A percentile compares a stretch with the other conserved stretches of the same genome.
Conservation (phyloP, 345 rosid species). For the Ailanthus altissimus region DNA sequence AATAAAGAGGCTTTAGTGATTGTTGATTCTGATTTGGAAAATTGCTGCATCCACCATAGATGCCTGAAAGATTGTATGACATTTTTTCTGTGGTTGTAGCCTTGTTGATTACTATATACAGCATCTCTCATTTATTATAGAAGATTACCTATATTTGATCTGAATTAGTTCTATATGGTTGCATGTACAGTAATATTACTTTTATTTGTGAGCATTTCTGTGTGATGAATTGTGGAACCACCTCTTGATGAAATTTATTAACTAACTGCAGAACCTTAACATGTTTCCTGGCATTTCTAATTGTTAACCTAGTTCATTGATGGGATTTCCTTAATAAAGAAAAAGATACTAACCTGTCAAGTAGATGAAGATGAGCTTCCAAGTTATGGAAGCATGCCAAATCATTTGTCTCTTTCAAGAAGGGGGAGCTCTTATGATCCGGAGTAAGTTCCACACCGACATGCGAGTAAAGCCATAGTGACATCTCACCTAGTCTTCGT, state of each 20-base stretch:
- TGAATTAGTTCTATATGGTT: neutral
- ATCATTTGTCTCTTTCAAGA: slow-evolving; percentile 25
- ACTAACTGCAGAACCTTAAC: neutral
- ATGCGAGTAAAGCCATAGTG: slow-evolving; percentile 29
- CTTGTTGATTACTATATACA: neutral
- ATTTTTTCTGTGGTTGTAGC: neutral
- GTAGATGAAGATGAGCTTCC: slow-evolving; percentile 31
- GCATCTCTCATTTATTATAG: neutral
- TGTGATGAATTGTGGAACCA: neutral
- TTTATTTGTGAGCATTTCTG: neutral
- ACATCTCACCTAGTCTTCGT: slow-evolving; percentile 5
- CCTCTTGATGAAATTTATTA: neutral
- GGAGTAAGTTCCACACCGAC: slow-evolving; percentile 29
- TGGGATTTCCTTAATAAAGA: neutral
- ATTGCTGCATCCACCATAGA: neutral
- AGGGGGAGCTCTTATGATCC: slow-evolving; percentile 28
- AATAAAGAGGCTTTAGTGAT: neutral
- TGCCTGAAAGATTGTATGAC: neutral
- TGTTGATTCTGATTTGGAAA: neutral
- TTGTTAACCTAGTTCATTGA: neutral
- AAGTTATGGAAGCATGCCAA: slow-evolving; percentile 27
- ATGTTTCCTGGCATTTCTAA: neutral
- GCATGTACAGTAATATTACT: neutral
- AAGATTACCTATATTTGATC: neutral
- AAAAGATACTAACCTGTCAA: slow-evolving; percentile 22